Evolutionary conservation across 768 basidiomycete species (phyloP).

Genomic region (Mycena galopus): DNA sequence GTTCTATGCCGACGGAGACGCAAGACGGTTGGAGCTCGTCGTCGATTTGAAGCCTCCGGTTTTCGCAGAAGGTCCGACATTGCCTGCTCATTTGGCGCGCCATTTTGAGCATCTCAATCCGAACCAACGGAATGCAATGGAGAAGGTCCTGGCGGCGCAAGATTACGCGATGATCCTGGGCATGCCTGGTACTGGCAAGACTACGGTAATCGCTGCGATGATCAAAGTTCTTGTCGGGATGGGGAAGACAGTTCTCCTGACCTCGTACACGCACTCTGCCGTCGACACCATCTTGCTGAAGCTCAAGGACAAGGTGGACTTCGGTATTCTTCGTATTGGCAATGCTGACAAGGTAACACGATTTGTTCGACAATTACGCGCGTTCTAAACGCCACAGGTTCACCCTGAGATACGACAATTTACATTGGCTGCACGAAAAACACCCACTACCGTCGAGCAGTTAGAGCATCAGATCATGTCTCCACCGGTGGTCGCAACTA

Average conservation of each 20-base stretch:
- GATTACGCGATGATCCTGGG: slow-evolving; percentile 96
- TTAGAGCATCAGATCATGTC: slow-evolving; percentile 86
- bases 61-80: slow-evolving; percentile 58
- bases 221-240: slow-evolving; percentile 82
- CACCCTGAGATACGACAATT: slow-evolving; percentile 84
- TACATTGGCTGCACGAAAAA: slow-evolving; percentile 69
- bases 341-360: slow-evolving; percentile 87
- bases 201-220: slow-evolving; percentile 91
- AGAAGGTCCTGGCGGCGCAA: slow-evolving; percentile 78
- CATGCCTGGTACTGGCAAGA: slow-evolving; percentile 99
- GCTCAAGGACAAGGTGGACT: slow-evolving; percentile 70
- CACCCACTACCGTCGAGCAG: slow-evolving; percentile 80
- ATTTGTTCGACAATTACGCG: slow-evolving; percentile 5
- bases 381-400: slow-evolving; percentile 61
- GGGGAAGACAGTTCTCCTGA: slow-evolving; percentile 90
- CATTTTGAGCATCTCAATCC: slow-evolving; percentile 67
- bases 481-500: slow-evolving; percentile 96
- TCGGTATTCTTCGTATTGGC: slow-evolving; percentile 86
- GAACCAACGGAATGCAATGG: slow-evolving; percentile 80
- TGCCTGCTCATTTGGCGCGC: slow-evolving; percentile 41
- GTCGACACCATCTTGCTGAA: slow-evolving; percentile 97
- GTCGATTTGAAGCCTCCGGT: slow-evolving; percentile 83
- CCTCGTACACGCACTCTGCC: slow-evolving; percentile 97
- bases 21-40: slow-evolving; percentile 74
- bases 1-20: slow-evolving; percentile 86